Conservation (phyloP, 2,329 filamentous ascomycete genomes). For the Zymoseptoria pseudotritici region DNA sequence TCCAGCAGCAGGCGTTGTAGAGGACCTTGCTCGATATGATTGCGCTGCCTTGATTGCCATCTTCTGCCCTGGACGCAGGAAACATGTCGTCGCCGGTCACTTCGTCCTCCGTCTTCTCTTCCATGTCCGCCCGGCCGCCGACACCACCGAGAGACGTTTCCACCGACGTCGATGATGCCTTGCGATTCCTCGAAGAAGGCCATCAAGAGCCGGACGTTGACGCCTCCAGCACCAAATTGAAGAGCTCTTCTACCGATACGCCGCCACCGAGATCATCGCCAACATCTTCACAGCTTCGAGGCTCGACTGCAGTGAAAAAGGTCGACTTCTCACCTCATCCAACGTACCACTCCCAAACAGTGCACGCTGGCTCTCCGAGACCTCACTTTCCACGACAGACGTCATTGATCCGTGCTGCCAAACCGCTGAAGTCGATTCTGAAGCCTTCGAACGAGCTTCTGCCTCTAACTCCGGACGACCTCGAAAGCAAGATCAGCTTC, state of each 20-base stretch:
- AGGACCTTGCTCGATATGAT: background rate
- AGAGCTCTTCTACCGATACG: slow-evolving; percentile 8
- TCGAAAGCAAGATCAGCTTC: slow-evolving; percentile 35
- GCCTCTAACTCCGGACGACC: slow-evolving; percentile 31
- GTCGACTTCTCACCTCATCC: slow-evolving; percentile 57
- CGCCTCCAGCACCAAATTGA: background rate
- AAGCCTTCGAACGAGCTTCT: slow-evolving; percentile 53
- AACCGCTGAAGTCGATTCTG: slow-evolving; percentile 67
- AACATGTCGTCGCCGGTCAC: slow-evolving; percentile 14
- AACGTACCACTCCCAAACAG: slow-evolving; percentile 38
- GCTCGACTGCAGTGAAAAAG: slow-evolving; percentile 41
- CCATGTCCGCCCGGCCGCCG: slow-evolving; percentile 46
- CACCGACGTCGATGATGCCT: slow-evolving; percentile 31
- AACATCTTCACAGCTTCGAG: slow-evolving; percentile 30
- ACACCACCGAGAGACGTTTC: slow-evolving; percentile 47
- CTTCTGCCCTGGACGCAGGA: background rate
- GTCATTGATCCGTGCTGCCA: slow-evolving; percentile 45
- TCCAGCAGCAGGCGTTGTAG: background rate
- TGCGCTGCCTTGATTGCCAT: background rate
- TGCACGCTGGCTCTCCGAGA: slow-evolving; percentile 27
- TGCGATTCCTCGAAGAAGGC: slow-evolving; percentile 34
- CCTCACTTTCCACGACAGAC: slow-evolving; percentile 26
- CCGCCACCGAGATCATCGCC: slow-evolving; percentile 17
- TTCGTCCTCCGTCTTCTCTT: slow-evolving; percentile 33
- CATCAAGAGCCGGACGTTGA: slow-evolving; percentile 17